Conservation (phyloP, 2,329 filamentous ascomycete genomes). For the Didymella sp. region DNA sequence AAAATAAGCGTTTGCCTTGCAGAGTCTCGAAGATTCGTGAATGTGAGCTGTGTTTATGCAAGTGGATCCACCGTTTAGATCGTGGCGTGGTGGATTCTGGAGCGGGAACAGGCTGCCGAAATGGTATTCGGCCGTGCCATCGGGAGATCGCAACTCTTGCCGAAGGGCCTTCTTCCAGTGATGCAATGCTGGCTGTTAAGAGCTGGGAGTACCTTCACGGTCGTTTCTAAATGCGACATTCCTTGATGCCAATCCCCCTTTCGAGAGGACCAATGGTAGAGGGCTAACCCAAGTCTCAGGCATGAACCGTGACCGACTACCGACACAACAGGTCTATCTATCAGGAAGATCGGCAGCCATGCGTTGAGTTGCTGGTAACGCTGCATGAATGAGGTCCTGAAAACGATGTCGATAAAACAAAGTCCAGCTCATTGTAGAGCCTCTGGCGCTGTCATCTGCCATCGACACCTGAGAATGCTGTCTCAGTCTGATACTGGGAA, state of each 20-base stretch:
- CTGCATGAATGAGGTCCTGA: not conserved
- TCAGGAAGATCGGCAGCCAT: not conserved
- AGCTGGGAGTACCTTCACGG: not conserved
- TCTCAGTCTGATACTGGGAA: not conserved
- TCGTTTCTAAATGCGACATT: not conserved
- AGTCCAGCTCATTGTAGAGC: not conserved
- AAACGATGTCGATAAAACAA: not conserved
- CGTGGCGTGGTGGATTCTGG: slow-evolving; percentile 13
- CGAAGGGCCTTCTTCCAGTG: not conserved
- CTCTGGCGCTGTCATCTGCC: not conserved
- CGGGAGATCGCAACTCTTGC: slow-evolving; percentile 7
- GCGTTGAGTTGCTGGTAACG: not conserved
- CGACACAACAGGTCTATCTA: not conserved
- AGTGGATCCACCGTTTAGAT: slow-evolving; percentile 16
- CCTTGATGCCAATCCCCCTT: slow-evolving; percentile 12
- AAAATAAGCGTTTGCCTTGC: slow-evolving; percentile 15
- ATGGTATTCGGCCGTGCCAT: slow-evolving; percentile 2
- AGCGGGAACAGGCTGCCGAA: slow-evolving; percentile 13
- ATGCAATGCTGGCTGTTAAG: not conserved
- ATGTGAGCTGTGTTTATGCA: slow-evolving; percentile 5
- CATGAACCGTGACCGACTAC: not conserved
- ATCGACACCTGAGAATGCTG: not conserved
- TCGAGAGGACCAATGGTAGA: not conserved
- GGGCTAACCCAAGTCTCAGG: not conserved
- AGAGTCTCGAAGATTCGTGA: slow-evolving; percentile 21